Base-by-base conservation (phyloP, 805 yeast genomes). In the Ogataea salicorniae region DNA sequence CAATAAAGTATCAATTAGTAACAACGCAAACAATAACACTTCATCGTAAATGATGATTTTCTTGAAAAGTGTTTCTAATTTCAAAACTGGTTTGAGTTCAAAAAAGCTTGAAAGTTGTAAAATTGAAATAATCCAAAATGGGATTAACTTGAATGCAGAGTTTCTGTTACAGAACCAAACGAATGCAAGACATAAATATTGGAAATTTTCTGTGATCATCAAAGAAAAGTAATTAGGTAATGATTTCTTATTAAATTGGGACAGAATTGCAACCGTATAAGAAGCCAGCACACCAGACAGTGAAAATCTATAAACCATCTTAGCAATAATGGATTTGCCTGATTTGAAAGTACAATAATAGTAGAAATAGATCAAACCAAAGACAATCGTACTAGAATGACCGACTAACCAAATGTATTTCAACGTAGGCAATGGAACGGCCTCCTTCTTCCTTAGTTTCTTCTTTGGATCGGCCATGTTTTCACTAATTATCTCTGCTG, bases 161-260 rank as follows among this genome's bases (percentile, higher is more conserved):
- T 76, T 73, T 66, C 86, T 79, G 37, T 84, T 78, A 46, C 83
- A 63, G 42, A 79, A 59, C 92, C 92, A 86, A 17, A 80, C 66
- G 3, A 62, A 26, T 0, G 82, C 77, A 46, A 85, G 64, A 3
- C 77, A 51, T 46, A 81, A 67, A 59, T 77, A 79, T 65, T 88
- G 96, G 71, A 85, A 85, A 62, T 87, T 86, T 55, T 80, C 88
- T 22, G 88, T 79, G 9, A 90, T 81, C 46, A 87, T 60, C 61
- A 90, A 69, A 5, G 82, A 79, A 47, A 76, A 75, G 60, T 80
- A 74, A 5, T 82, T 73, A 6, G 95, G 95, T 45, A 75, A 71
- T 5, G 70, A 56, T 29, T 72, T 68, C 17, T 79, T 69, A 22
- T 82, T 82, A 68, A 81, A 83, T 53, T 79, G 80, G 41, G 83